Evolutionary conservation across 73 alveolate species (phyloP), one percentile per base, ranked within the genome.

Genomic region (Symbiodinium pilosum): DNA sequence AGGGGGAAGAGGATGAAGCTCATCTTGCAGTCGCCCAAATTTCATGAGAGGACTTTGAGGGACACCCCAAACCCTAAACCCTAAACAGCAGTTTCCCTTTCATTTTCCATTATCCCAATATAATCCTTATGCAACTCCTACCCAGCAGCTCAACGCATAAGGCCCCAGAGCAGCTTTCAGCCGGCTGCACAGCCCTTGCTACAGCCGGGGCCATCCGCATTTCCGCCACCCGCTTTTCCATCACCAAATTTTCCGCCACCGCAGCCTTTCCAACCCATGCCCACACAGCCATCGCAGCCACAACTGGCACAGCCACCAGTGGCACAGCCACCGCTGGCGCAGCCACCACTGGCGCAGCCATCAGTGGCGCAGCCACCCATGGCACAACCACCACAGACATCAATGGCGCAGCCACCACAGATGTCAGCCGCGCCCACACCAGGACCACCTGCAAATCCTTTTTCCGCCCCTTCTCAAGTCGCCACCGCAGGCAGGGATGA

Each of bases 181-280:
- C 93, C 59, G 36, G 81, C 93, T 43, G 73, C 93, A 32, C 93
- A 86, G 73, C 93, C 93, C 11, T 52, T 86, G 47, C 93, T 86
- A 81, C 75, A 43, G 54, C 40, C 54, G 24, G 93, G 77, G 77
- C 77, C 59, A n/a, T n/a, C n/a, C n/a, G n/a, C n/a, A n/a, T n/a
- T n/a, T n/a, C n/a, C n/a, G n/a, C n/a, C n/a, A n/a, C n/a, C 59
- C 6, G 28, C 77, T 64, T 64, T 24, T 26, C 77, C 77, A 64
- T 64, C 77, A 54, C 26, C 77, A 24, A 54, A 28, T 11, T 86
- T 86, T 54, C 93, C 59, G 36, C 84, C 93, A 11, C 43, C 83
- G 68, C 54, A 59, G 56, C 93, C 93, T 20, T 21, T 86, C 26
- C 94, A 44, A 24, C 93, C 51, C 11, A 26, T 30, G 38, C 93